These are phyloP conservation scores for Beauveria sp. DNA, from an alignment of 2,329 filamentous ascomycete species.

Conservation along the genomic window DNA sequence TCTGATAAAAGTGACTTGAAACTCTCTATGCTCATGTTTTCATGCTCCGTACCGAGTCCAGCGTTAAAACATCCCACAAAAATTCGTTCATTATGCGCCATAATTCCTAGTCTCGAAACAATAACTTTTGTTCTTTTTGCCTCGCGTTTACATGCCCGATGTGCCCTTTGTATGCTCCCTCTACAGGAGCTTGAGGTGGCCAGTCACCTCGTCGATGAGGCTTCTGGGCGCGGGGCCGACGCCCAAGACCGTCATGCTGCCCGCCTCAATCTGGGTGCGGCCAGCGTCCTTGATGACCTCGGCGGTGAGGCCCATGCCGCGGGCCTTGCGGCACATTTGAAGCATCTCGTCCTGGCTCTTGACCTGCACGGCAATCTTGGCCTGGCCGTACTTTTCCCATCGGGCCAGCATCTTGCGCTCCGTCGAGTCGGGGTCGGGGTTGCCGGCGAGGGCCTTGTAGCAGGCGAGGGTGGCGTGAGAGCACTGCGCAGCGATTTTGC, in stretches of 20 bases:
- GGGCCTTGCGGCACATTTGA: conserved; percentile 65
- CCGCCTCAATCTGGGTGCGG: conserved; percentile 89
- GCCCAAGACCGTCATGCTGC: conserved; percentile 86
- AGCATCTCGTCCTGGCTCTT: conserved; percentile 81
- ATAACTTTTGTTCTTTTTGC: not conserved
- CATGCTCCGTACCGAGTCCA: not conserved
- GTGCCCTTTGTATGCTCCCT: not conserved
- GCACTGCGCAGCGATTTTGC: conserved; percentile 95
- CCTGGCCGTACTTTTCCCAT: conserved; percentile 83
- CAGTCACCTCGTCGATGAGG: conserved; percentile 78
- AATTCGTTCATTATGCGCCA: not conserved
- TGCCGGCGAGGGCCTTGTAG: conserved; percentile 72
- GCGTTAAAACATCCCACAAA: not conserved
- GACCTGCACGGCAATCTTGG: conserved; percentile 86
- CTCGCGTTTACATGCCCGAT: not conserved
- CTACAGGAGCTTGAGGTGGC: conserved; percentile 74
- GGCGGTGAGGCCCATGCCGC: conserved; percentile 76
- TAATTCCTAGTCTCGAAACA: not conserved
- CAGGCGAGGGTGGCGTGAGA: conserved; percentile 94
- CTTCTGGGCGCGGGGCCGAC: conserved; percentile 77
- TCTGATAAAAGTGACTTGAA: not conserved
- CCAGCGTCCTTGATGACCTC: conserved; percentile 94
- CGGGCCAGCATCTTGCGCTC: conserved; percentile 60
- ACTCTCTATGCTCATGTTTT: not conserved
- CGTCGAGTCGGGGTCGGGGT: conserved; percentile 44